Percentiles rank a stretch among this genome's conserved stretches.
phyloP scores from a whole-genome alignment of 176 grass and related monocot genomes.

The maize (Zea mays) region DNA sequence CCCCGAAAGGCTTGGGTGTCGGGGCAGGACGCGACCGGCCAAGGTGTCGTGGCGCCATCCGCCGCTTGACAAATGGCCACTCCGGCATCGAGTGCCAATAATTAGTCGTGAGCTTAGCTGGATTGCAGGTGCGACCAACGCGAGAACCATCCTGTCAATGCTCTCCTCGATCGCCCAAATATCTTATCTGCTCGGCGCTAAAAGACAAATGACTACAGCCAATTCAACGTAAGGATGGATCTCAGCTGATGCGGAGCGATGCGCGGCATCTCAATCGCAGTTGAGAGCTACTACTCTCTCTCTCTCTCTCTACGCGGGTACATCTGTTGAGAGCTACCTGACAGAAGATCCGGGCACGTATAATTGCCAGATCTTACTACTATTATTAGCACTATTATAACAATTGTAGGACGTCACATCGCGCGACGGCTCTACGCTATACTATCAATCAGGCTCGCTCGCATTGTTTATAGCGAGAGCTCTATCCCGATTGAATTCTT shows the following conservation, averaged over 20 bases:
- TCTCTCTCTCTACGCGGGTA: background rate
- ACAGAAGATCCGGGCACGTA: background rate
- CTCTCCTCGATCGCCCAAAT: background rate
- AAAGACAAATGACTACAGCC: background rate
- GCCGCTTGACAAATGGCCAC: conserved; percentile 37
- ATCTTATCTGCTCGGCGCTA: background rate
- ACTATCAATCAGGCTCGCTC: background rate
- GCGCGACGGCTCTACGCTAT: background rate
- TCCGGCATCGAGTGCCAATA: background rate
- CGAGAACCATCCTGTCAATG: background rate
- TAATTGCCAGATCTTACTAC: too few species aligned
- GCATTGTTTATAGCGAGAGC: background rate
- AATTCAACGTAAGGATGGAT: conserved; percentile 38
- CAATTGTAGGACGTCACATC: background rate
- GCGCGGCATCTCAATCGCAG: conserved; percentile 6
- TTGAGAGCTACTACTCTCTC: background rate
- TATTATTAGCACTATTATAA: too few species aligned
- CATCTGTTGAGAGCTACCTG: background rate
- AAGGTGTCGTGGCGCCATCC: background rate
- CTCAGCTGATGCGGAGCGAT: conserved; percentile 9
- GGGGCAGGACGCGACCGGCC: conserved; percentile 33
- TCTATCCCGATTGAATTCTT: background rate
- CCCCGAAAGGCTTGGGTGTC: conserved; percentile 40
- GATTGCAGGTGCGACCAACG: conserved; percentile 15
- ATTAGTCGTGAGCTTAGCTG: background rate